Evolutionary conservation across 768 basidiomycete genomes (phyloP), one percentile per base, ranked within the genome.

Genomic region (Pisolithus orientalis): DNA sequence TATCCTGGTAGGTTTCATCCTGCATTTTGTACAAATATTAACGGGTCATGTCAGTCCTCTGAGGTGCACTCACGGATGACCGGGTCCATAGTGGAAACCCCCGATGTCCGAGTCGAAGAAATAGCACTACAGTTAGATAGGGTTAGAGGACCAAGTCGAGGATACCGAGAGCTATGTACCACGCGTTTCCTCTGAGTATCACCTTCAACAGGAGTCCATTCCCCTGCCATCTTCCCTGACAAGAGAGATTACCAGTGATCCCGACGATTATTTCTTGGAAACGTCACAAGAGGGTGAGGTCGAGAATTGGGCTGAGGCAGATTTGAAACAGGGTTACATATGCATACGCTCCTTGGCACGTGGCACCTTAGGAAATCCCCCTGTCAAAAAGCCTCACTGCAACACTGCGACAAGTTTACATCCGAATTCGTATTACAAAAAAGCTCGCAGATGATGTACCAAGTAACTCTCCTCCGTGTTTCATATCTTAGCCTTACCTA

Each of bases 81-180:
- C 94, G 52, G 87, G 92, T n/a, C 94, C 94, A 84, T 96, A 94
- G 69, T 98, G 96, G 67, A 97, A 99, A 48, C 96, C 95, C 24
- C 96, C 95, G 69, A 99, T 94, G 67, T 99, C 95, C 31, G 94
- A 95, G 71, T 99, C 95, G 74, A 94, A 99, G 78, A 99, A 99
- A 76, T 99, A 99, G 67, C 95, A 98, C 90, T 96, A 52, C 21
- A 48, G 49, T 49, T 53, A 53, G 51, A 50, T 49, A 45, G 46
- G 34, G 50, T 50, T 32, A 39, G 48, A 17, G 31, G 52, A 47
- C 39, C 42, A 51, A 39, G 52, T 17, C 24, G 38, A 45, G 40
- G 45, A 45, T 5, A 51, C 52, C 52, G 44, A 34, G 47, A 31
- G 21, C 42, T 46, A 79, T 90, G 49, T 72, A 94, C 93, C 49